Evolutionary conservation across 352 stramenopile genomes (phyloP), one percentile per base, ranked within the genome.

Genomic region (Blastocystis sp.): DNA sequence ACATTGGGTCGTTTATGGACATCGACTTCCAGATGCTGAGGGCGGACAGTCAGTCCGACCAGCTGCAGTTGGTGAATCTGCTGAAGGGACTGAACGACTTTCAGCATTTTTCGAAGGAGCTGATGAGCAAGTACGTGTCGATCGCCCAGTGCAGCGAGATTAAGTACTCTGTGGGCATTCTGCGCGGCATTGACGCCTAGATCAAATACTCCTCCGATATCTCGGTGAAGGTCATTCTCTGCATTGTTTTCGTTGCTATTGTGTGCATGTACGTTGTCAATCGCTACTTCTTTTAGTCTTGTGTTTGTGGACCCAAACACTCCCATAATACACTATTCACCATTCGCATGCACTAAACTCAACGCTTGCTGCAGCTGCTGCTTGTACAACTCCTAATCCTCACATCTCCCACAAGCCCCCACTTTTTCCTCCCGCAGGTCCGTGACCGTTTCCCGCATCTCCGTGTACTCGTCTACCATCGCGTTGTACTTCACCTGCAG

Each of bases 131-230:
- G 21, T 84, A 67, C 48, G 34, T 69, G 41, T 52, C 60, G 28
- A 70, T 52, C 21, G 74, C 38, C 7, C 74, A 84, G 52, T 84
- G 74, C 14, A 84, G 74, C 45, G 74, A 84, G 74, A 11, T 84
- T 10, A 67, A 69, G 23, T 59, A 84, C 60, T 48, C 45, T 14
- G 45, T 84, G 14, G 23, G 56, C n/a, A 59, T 17, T 56, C 14
- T 14, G 5, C 48, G 48, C 5, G 48, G 48, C 5, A 56, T 7
- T 56, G 48, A 56, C 14, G 48, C 14, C 5, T 56, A 56, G 48
- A 56, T 56, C 48, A 56, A 56, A 14, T 56, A 84, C 48, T 84
- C 74, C 10, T 67, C 45, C 3, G 74, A 84, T 11, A 69, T 84
- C 10, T 84, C 74, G 5, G 41, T 84, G 5, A 53, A 84, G 41